Evolutionary conservation across 257 asterid genomes (phyloP), one percentile per base, ranked within the genome.

Genomic region (Fraxinus americana): DNA sequence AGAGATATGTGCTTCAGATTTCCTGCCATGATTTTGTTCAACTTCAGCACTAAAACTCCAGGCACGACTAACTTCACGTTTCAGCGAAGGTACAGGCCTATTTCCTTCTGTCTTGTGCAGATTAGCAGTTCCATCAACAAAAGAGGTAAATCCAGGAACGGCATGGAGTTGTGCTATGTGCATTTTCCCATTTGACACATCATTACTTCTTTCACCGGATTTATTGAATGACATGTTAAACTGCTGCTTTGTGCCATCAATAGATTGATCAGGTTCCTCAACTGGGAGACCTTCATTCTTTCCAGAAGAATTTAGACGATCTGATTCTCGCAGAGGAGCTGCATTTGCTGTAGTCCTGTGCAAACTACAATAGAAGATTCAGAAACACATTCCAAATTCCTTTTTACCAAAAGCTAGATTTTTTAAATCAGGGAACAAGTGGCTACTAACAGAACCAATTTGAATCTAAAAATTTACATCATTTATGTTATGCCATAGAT

Each of bases 191-290:
- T 85, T 88, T 39, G 84, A 66, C 57, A 83, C 80, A 72, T 92
- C 92, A 32, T 29, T 81, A 50, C 77, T 78, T 77, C 67, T 82
- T 82, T 85, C 90, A 81, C 82, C 73, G 59, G 90, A 89, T 85
- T 82, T 92, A 85, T 90, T 91, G 83, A 86, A 94, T n/a, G 98
- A 89, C 89, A 89, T 19, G 83, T 87, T 92, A 75, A 94, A 74
- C 61, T 89, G 96, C 85, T 94, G 88, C 80, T 91, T 88, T 74
- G 67, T 84, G 61, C 85, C 89, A 85, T 86, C 92, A 71, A 67
- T 54, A 63, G 87, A 79, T 78, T 84, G 93, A 79, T 86, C 88
- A 77, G 97, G 75, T 71, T 80, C 79, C 77, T 87, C 91, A 57
- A 21, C 78, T 21, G 89, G 66, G 79, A 86, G 71, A 43, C 50